phyloP scores from a whole-genome alignment of 2,329 filamentous ascomycete genomes.

The Cercospora citrullina region DNA sequence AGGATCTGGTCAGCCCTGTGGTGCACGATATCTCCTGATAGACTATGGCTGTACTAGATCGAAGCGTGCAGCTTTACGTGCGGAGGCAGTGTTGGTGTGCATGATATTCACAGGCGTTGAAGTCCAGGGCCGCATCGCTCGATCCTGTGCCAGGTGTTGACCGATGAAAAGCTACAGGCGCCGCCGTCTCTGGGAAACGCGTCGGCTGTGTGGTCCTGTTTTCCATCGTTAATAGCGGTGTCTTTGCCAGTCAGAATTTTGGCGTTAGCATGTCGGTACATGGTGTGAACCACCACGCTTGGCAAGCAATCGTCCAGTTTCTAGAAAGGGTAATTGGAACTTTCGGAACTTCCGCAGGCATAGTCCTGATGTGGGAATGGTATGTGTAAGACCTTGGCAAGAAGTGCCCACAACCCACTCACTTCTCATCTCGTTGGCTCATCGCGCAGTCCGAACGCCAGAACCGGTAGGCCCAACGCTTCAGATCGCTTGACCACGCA shows the following conservation, averaged over 20 bases:
- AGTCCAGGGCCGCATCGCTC: not conserved
- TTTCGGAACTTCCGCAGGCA: not conserved
- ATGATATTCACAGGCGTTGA: not conserved
- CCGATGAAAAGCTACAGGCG: not conserved
- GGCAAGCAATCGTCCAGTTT: not conserved
- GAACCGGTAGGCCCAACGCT: not conserved
- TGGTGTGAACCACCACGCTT: not conserved
- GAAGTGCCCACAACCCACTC: not conserved
- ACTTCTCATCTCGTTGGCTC: not conserved
- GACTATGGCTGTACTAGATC: not conserved
- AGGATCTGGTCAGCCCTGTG: not conserved
- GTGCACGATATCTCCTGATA: not conserved
- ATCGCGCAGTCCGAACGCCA: not conserved
- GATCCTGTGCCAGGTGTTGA: not conserved
- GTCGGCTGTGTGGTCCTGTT: not conserved
- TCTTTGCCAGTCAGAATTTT: not conserved
- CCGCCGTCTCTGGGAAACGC: not conserved
- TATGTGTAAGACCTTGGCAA: not conserved
- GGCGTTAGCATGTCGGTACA: not conserved
- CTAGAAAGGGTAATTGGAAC: not conserved
- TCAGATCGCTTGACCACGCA: not conserved
- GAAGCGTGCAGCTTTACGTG: not conserved
- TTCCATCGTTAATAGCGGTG: not conserved
- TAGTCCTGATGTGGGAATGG: not conserved
- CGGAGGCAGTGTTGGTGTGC: not conserved